Evolutionary conservation across 306 rosid species (phyloP).

Genomic region (Lupinus albus): DNA sequence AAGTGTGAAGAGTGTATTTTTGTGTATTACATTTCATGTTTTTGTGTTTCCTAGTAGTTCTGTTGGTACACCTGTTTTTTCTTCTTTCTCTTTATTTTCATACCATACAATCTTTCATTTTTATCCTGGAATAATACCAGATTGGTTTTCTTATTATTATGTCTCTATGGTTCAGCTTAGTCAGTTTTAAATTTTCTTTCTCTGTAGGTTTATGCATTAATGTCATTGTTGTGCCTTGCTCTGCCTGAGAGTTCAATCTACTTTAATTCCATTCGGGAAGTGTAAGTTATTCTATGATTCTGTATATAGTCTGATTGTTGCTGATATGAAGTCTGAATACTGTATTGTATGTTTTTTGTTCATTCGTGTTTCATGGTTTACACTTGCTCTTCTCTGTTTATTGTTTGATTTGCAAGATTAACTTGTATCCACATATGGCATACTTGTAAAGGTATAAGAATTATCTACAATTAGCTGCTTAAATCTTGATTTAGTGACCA

Average conservation of each 20-base stretch:
- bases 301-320: constrained; percentile 9
- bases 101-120: background rate
- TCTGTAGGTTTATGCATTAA: constrained; percentile 85
- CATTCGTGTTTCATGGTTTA: background rate
- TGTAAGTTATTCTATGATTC: constrained; percentile 58
- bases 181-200: constrained; percentile 17
- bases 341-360: constrained; percentile 27
- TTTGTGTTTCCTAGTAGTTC: background rate
- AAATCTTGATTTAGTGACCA: background rate
- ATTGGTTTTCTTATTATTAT: constrained; percentile 26
- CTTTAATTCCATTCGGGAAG: constrained; percentile 81
- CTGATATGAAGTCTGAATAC: constrained; percentile 8
- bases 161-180: constrained; percentile 19
- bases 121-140: constrained; percentile 6
- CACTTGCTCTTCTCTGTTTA: constrained; percentile 14
- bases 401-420: constrained; percentile 16
- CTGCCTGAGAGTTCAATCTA: constrained; percentile 70
- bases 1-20: background rate
- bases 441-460: background rate
- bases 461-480: background rate
- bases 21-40: background rate
- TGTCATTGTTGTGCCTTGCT: constrained; percentile 75
- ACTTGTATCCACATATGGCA: constrained; percentile 11
- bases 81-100: background rate
- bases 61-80: background rate